Conservation (phyloP, 169 alveolate genomes). For the Cryptosporidium canis region DNA sequence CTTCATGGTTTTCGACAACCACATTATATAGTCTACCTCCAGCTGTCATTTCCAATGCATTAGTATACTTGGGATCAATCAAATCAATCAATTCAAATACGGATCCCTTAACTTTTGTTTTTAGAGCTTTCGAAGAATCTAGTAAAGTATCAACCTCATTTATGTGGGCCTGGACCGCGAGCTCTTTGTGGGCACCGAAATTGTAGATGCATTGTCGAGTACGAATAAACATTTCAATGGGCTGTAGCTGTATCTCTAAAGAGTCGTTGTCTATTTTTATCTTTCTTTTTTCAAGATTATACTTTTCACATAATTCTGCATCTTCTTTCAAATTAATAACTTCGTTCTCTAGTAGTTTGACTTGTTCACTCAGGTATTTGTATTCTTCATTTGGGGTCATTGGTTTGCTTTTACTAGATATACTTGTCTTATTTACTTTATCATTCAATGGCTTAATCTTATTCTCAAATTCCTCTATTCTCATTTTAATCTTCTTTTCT, state of each 20-base stretch:
- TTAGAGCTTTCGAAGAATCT: conserved; percentile 11
- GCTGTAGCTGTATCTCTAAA: conserved; percentile 47
- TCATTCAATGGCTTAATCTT: conserved; percentile 5
- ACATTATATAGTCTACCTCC: conserved; percentile 78
- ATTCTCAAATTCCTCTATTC: conserved; percentile 71
- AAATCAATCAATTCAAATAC: conserved; percentile 80
- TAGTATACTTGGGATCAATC: conserved; percentile 79
- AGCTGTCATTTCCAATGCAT: conserved; percentile 88
- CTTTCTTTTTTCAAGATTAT: conserved; percentile 39
- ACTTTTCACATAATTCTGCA: conserved; percentile 62
- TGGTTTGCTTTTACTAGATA: conserved; percentile 37
- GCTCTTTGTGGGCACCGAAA: not conserved
- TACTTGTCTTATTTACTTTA: conserved; percentile 21
- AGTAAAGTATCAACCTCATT: conserved; percentile 13
- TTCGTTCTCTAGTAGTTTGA: conserved; percentile 70
- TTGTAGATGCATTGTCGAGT: conserved; percentile 43
- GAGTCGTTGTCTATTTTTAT: conserved; percentile 54
- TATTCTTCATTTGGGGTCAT: conserved; percentile 16
- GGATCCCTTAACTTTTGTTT: conserved; percentile 80
- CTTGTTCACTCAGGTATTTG: conserved; percentile 47
- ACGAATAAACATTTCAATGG: conserved; percentile 60
- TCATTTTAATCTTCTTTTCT: conserved; percentile 39
- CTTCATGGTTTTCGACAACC: conserved; percentile 65
- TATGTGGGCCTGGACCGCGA: conserved; percentile 51
- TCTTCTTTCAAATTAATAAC: conserved; percentile 58